A percentile compares a stretch with the other conserved stretches of the same genome.
phyloP scores from a whole-genome alignment of 2,329 filamentous ascomycete species.

The Pezicula neosporulosa region DNA sequence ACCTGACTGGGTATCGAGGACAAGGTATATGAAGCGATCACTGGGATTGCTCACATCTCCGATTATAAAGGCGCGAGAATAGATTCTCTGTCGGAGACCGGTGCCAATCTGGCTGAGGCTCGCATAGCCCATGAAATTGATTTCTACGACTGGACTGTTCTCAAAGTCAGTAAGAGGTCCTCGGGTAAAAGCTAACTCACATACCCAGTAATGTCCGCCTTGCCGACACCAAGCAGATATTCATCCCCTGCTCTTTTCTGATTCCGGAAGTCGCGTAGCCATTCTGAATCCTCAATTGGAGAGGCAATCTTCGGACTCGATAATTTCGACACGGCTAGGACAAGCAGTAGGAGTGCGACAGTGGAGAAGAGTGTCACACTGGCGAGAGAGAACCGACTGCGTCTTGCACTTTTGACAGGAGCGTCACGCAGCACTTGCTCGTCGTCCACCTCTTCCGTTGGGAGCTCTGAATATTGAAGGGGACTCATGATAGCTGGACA shows the following conservation, averaged over 20 bases:
- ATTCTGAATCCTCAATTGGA: neutral
- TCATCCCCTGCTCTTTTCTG: slow-evolving; percentile 23
- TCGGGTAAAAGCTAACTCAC: neutral
- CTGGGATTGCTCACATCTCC: slow-evolving; percentile 62
- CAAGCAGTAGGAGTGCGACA: slow-evolving; percentile 1
- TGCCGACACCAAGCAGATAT: slow-evolving; percentile 66
- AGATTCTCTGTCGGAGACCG: slow-evolving; percentile 83
- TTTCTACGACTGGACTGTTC: slow-evolving; percentile 71
- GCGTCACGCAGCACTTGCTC: neutral
- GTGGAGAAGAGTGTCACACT: slow-evolving; percentile 2
- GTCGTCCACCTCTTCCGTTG: neutral
- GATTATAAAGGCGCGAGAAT: slow-evolving; percentile 85
- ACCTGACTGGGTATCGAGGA: slow-evolving; percentile 81
- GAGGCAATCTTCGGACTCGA: neutral
- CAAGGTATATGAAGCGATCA: slow-evolving; percentile 79
- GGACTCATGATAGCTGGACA: neutral
- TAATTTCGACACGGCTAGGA: neutral
- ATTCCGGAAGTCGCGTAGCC: slow-evolving; percentile 7
- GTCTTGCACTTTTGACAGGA: slow-evolving; percentile 2
- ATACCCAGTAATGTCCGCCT: slow-evolving; percentile 66
- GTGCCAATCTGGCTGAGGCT: slow-evolving; percentile 75
- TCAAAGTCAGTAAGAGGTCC: slow-evolving; percentile 2
- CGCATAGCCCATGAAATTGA: slow-evolving; percentile 90
- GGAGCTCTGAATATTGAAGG: slow-evolving; percentile 1
- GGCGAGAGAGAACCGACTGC: neutral